A percentile compares a stretch with the other conserved stretches of the same genome.
These are phyloP conservation scores for Solanum sejunctum DNA, from an alignment of 257 asterid genomes.

Conservation along the genomic window DNA sequence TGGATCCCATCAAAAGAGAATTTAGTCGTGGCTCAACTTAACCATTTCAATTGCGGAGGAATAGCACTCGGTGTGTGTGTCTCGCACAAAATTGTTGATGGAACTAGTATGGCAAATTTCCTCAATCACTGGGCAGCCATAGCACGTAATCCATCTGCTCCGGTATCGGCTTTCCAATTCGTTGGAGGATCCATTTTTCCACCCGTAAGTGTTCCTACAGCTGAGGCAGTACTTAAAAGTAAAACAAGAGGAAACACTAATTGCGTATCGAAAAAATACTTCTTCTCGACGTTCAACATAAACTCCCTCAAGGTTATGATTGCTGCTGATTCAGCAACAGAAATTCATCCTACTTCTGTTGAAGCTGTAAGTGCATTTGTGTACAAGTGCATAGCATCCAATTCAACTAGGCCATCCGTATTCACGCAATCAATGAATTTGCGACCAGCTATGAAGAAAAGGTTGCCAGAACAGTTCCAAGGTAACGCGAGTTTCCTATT, in stretches of 20 bases:
- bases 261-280: neutral
- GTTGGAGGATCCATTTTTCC: neutral
- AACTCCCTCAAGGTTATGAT: neutral
- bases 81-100: conserved; percentile 1
- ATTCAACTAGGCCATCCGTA: neutral
- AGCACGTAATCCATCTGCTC: neutral
- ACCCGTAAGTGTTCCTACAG: neutral
- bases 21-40: neutral
- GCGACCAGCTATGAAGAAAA: neutral
- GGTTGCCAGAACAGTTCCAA: neutral
- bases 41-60: conserved; percentile 2
- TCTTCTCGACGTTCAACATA: neutral
- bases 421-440: neutral
- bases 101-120: neutral
- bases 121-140: neutral
- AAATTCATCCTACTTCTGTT: neutral
- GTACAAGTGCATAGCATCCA: neutral
- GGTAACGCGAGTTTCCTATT: neutral
- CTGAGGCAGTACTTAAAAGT: neutral
- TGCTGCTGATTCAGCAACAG: neutral
- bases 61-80: neutral
- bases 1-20: no score
- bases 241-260: neutral
- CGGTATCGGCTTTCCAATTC: neutral
- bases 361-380: neutral